Evolutionary conservation across 1,284 basidiomycete genomes (phyloP), one percentile per base, ranked within the genome.

Genomic region (Tylopilus sp.): DNA sequence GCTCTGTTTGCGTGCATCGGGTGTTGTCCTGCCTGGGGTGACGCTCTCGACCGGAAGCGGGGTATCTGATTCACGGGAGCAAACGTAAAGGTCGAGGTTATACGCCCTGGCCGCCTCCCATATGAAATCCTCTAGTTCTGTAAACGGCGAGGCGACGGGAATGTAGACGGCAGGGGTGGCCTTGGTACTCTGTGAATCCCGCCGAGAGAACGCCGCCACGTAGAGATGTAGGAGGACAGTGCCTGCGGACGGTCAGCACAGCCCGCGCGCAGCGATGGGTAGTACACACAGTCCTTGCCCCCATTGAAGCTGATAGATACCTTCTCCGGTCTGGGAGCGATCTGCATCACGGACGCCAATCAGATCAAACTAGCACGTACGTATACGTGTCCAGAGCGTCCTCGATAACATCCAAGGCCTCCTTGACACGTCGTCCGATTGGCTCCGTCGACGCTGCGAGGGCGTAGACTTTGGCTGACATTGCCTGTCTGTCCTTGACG

Each of bases 221-320:
- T 91, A 86, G 31, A 99, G 82, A 67, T 97, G 95, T 3, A 98
- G 76, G 19, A 99, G 79, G 11, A 98, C 94, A 0, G 95, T 98
- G 66, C 94, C 93, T 95, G 63, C 34, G 25, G 30, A 44, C 44
- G 16, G 31, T 59, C 4, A 55, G 44, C 41, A 34, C 13, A 44
- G 46, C 31, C 12, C 8, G 10, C 12, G 28, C 15, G 5, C 36
- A 41, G 29, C 43, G 33, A 33, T 15, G 30, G 2, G 21, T 2
- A n/a, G n/a, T 19, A 74, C 89, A 60, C 59, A 94, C 94, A 98
- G 65, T 99, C 96, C 68, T 99, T 99, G 38, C 96, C 96, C 12
- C 96, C 96, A 59, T 99, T 99, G 74, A 97, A 99, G 67, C 92
- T 97, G 45, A 99, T 75, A 6, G 89, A 87, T 13, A 92, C 71